Conservation (phyloP, 106 monocot species). For the Dendrobium catenatum region DNA sequence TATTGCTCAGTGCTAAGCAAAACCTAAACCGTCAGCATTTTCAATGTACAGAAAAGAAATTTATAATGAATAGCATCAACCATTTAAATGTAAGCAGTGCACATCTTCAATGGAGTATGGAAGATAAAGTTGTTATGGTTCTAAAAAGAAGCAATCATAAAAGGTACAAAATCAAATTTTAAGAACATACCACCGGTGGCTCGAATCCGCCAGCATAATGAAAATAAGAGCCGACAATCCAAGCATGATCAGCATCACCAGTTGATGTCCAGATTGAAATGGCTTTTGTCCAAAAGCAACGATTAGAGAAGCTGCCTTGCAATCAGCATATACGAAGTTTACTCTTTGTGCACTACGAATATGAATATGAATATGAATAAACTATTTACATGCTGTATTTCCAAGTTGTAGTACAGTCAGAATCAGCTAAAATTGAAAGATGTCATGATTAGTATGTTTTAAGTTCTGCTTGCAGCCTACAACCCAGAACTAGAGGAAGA, state of each 20-base stretch:
- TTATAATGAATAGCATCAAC: not conserved
- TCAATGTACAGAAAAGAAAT: not conserved
- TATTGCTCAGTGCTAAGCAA: too few species aligned
- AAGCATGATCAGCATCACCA: constrained; percentile 85
- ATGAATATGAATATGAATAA: not conserved
- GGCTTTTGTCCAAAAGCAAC: constrained; percentile 92
- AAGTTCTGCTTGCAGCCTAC: not conserved
- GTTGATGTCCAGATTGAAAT: constrained; percentile 98
- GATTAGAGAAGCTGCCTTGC: constrained; percentile 78
- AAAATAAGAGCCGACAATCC: constrained; percentile 91
- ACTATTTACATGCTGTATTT: not conserved
- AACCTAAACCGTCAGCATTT: not conserved
- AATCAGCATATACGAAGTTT: not conserved
- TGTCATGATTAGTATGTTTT: not conserved
- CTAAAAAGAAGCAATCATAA: not conserved
- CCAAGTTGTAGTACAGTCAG: not conserved
- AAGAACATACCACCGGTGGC: constrained; percentile 54
- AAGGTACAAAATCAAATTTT: not conserved
- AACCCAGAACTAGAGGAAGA: not conserved
- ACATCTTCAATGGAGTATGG: not conserved
- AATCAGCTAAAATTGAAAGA: not conserved
- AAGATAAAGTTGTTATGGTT: not conserved
- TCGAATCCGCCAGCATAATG: constrained; percentile 95
- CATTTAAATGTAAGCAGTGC: not conserved
- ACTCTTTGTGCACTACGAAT: not conserved